Conservation (phyloP, 2,329 filamentous ascomycete species). For the Incumbomyces lentus region DNA sequence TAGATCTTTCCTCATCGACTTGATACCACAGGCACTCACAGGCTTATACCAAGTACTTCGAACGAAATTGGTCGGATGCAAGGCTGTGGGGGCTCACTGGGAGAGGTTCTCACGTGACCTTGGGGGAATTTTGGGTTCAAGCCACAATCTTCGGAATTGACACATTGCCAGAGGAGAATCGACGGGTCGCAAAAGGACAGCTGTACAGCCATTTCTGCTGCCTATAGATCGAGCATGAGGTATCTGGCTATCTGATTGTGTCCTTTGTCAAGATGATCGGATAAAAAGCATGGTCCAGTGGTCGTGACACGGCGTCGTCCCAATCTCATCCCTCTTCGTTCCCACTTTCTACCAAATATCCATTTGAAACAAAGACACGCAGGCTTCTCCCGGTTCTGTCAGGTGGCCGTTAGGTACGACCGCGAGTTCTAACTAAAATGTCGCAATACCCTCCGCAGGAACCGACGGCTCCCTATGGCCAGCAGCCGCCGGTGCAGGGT, state of each 20-base stretch:
- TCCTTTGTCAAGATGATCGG: no score
- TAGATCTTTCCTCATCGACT: no score
- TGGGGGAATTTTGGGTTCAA: not conserved
- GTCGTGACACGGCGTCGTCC: no score
- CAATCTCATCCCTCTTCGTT: not conserved
- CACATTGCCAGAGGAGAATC: not conserved
- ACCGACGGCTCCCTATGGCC: slow-evolving; percentile 37
- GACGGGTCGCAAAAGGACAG: not conserved
- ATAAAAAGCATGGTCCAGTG: no score
- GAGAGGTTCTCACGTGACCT: slow-evolving; percentile 6
- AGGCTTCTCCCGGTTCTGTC: no score
- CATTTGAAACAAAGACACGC: not conserved
- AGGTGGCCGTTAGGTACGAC: no score
- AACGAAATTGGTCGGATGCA: no score
- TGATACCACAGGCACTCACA: no score
- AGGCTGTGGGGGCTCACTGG: no score
- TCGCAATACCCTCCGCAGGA: slow-evolving; percentile 4
- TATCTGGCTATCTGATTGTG: not conserved
- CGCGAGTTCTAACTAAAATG: not conserved
- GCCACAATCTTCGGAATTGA: slow-evolving; percentile 5
- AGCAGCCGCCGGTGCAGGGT: slow-evolving; percentile 26
- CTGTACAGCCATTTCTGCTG: not conserved
- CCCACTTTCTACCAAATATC: not conserved
- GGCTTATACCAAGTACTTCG: no score
- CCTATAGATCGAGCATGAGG: not conserved